phyloP scores from a whole-genome alignment of 2,329 filamentous ascomycete species.

The Fusarium sp. region DNA sequence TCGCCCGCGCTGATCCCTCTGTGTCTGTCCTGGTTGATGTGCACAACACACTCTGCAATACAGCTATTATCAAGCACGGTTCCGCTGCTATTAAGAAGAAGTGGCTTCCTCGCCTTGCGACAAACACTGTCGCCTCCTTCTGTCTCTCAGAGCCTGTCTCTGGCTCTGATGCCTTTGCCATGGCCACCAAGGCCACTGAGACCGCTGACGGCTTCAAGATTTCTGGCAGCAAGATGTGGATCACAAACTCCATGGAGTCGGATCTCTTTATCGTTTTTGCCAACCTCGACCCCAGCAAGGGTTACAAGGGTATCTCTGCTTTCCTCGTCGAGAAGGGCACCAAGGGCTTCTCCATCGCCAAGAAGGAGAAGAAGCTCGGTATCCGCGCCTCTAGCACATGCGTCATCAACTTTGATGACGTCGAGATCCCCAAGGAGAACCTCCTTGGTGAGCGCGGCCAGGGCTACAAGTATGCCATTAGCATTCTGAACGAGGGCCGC shows the following conservation, averaged over 20 bases:
- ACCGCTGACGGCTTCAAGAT: conserved; percentile 88
- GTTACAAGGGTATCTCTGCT: conserved; percentile 96
- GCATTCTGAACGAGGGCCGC: conserved; percentile 92
- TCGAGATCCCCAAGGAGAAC: conserved; percentile 89
- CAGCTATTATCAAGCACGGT: conserved; percentile 88
- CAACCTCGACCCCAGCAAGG: conserved; percentile 91
- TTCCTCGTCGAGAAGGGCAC: conserved; percentile 94
- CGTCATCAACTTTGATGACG: conserved; percentile 97
- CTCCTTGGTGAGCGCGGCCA: conserved; percentile 90
- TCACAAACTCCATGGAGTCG: conserved; percentile 96
- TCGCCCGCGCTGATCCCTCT: conserved; percentile 93
- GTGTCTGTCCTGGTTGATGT: conserved; percentile 97
- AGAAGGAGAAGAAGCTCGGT: conserved; percentile 99
- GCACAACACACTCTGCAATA: conserved; percentile 98
- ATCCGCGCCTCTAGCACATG: conserved; percentile 97
- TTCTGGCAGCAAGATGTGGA: conserved; percentile 99
- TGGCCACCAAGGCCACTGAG: conserved; percentile 91
- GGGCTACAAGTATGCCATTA: conserved; percentile 98
- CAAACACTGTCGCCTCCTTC: conserved; percentile 91
- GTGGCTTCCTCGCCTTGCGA: conserved; percentile 91
- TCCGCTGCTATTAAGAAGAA: conserved; percentile 83
- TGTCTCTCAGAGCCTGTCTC: conserved; percentile 94
- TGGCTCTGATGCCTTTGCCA: conserved; percentile 95
- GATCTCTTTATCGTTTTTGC: conserved; percentile 98
- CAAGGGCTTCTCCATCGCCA: conserved; percentile 92